phyloP scores from a whole-genome alignment of 257 asterid genomes.

The Schizonepeta tenuifolia region DNA sequence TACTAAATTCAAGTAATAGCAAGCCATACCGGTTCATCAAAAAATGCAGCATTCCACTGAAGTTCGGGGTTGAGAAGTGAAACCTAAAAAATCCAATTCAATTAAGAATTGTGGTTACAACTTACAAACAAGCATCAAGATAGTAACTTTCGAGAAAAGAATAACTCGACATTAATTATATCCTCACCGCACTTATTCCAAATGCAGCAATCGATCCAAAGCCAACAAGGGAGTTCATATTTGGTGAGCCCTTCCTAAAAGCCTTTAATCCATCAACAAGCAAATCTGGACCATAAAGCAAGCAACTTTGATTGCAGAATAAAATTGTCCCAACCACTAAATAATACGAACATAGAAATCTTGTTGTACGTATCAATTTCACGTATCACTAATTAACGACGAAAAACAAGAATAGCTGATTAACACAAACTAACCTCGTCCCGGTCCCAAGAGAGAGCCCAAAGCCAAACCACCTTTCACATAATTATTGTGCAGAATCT shows the following conservation, averaged over 20 bases:
- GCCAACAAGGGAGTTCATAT: slow-evolving; percentile 98
- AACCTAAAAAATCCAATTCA: slow-evolving; percentile 48
- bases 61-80: slow-evolving; percentile 88
- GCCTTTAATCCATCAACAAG: slow-evolving; percentile 87
- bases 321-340: slow-evolving; percentile 10
- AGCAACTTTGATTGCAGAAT: slow-evolving; percentile 22
- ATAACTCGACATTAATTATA: slow-evolving; percentile 28
- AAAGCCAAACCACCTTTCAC: slow-evolving; percentile 90
- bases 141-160: slow-evolving; percentile 27
- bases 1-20: slow-evolving; percentile 23
- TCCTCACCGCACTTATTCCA: slow-evolving; percentile 87
- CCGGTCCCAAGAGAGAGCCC: slow-evolving; percentile 94
- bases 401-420: slow-evolving; percentile 14
- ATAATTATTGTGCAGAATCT: slow-evolving; percentile 76
- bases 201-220: slow-evolving; percentile 98
- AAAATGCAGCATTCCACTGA: slow-evolving; percentile 91
- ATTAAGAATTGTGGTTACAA: slow-evolving; percentile 22
- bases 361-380: neutral
- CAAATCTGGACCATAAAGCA: slow-evolving; percentile 60
- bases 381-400: neutral
- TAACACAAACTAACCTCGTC: slow-evolving; percentile 71
- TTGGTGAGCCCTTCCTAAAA: slow-evolving; percentile 85
- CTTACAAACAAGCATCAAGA: slow-evolving; percentile 24
- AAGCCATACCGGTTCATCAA: slow-evolving; percentile 95
- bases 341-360: slow-evolving; percentile 9